Percentiles rank a stretch among this genome's conserved stretches.
These are phyloP conservation scores for Dicorynia guianensis DNA, from an alignment of 306 rosid genomes.

Conservation along the genomic window DNA sequence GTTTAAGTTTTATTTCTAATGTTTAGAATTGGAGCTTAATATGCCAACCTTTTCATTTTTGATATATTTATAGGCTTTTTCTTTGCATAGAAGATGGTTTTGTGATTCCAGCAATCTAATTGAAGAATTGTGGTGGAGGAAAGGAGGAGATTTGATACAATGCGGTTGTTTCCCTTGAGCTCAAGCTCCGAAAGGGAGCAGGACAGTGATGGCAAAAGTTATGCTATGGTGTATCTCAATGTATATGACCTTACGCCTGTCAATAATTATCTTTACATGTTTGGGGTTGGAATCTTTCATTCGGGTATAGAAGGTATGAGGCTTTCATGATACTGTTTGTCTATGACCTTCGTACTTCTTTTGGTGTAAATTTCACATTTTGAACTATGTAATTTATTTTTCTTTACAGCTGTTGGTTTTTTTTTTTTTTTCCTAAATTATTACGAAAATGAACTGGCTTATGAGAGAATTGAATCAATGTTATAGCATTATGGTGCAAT, in stretches of 20 bases:
- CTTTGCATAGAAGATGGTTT: conserved; percentile 40
- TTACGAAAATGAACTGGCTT: conserved; percentile 12
- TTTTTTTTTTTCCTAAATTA: background rate
- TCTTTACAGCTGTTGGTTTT: background rate
- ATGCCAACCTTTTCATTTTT: background rate
- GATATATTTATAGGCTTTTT: conserved; percentile 32
- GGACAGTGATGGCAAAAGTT: conserved; percentile 35
- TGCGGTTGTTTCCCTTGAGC: conserved; percentile 79
- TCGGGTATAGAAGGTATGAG: conserved; percentile 91
- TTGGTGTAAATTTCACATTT: background rate
- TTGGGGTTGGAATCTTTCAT: conserved; percentile 88
- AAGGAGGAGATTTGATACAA: conserved; percentile 43
- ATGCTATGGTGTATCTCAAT: conserved; percentile 75
- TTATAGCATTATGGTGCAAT: conserved; percentile 4
- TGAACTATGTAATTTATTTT: conserved; percentile 7
- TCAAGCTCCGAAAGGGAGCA: conserved; percentile 58
- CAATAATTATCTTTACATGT: conserved; percentile 79
- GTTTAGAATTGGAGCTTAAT: background rate
- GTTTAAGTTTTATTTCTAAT: background rate
- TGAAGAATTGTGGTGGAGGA: conserved; percentile 26
- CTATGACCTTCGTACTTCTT: background rate
- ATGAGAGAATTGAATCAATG: background rate
- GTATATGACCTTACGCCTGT: conserved; percentile 91
- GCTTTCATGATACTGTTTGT: background rate
- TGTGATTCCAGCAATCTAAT: conserved; percentile 46